Percentiles rank a stretch among this genome's conserved stretches.
These are phyloP conservation scores for Paxillus ammoniavirescens DNA, from an alignment of 768 basidiomycete genomes.

Conservation along the genomic window DNA sequence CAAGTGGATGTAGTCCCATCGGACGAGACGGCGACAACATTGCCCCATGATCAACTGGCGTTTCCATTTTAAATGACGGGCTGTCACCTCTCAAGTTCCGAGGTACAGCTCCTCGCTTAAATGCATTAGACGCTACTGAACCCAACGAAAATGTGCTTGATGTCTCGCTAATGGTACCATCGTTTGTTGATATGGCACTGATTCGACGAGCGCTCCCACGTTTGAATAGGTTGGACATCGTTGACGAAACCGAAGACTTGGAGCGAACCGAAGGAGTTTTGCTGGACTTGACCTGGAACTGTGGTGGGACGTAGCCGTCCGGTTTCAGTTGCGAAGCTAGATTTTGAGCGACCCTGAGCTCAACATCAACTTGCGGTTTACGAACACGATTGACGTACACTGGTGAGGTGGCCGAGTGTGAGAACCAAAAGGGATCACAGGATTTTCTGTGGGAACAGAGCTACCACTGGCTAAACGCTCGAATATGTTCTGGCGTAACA, in stretches of 20 bases:
- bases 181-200: conserved; percentile 40
- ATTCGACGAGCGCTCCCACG: conserved; percentile 40
- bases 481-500: conserved; percentile 81
- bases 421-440: conserved; percentile 56
- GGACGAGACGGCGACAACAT: conserved; percentile 44
- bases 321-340: conserved; percentile 19
- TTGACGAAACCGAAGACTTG: conserved; percentile 50
- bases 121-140: conserved; percentile 32
- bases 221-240: conserved; percentile 50
- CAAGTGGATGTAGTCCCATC: conserved; percentile 16
- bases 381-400: conserved; percentile 1
- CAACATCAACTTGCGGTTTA: neutral
- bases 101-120: conserved; percentile 46
- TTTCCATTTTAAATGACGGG: conserved; percentile 27
- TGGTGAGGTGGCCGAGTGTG: conserved; percentile 27
- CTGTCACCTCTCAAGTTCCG: conserved; percentile 35
- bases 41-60: conserved; percentile 39
- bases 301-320: conserved; percentile 23
- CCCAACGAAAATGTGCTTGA: conserved; percentile 40
- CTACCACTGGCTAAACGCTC: conserved; percentile 67
- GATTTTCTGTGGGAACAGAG: conserved; percentile 56
- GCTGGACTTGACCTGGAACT: conserved; percentile 32
- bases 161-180: conserved; percentile 39
- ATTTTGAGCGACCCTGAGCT: conserved; percentile 8
- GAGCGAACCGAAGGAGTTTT: conserved; percentile 54